phyloP scores from a whole-genome alignment of 352 stramenopile genomes.

The Phytopythium oedochilum region DNA sequence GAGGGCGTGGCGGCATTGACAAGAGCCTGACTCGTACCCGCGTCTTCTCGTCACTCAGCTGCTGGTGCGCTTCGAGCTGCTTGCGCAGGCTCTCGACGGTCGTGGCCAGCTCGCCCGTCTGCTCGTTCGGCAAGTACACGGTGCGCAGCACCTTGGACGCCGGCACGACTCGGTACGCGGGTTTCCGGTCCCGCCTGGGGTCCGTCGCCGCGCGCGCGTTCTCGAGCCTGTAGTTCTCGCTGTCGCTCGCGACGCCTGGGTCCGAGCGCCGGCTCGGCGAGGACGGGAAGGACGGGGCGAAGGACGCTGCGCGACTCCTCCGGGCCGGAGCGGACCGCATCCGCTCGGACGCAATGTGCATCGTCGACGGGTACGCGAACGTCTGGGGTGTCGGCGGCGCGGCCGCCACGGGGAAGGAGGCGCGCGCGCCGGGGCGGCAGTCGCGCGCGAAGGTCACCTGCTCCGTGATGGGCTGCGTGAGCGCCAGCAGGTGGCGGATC shows the following conservation, averaged over 20 bases:
- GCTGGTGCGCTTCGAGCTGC: conserved; percentile 50
- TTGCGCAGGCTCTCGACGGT: conserved; percentile 54
- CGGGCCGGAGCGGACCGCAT: conserved; percentile 15
- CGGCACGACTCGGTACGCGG: conserved; percentile 8
- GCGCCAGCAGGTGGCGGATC: conserved; percentile 75
- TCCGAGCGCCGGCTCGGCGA: background rate
- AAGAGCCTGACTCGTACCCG: conserved; percentile 24
- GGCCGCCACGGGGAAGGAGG: conserved; percentile 49
- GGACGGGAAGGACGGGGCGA: background rate
- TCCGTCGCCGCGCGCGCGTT: background rate
- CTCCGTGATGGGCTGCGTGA: conserved; percentile 81
- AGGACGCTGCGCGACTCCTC: conserved; percentile 6
- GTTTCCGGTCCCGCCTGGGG: conserved; percentile 4
- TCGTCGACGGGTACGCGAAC: conserved; percentile 66
- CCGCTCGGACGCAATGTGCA: conserved; percentile 61
- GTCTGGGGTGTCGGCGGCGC: conserved; percentile 19
- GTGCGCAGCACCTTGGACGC: conserved; percentile 57
- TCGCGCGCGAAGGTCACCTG: conserved; percentile 75
- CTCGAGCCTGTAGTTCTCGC: conserved; percentile 10
- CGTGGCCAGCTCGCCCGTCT: conserved; percentile 40
- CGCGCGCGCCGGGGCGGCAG: conserved; percentile 49
- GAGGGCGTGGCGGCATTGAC: too few species aligned
- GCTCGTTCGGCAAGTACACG: conserved; percentile 75
- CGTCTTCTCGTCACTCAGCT: conserved; percentile 50
- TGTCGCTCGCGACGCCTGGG: too few species aligned